Conservation (phyloP, 345 rosid species). For the Dipteronia sinensis region DNA sequence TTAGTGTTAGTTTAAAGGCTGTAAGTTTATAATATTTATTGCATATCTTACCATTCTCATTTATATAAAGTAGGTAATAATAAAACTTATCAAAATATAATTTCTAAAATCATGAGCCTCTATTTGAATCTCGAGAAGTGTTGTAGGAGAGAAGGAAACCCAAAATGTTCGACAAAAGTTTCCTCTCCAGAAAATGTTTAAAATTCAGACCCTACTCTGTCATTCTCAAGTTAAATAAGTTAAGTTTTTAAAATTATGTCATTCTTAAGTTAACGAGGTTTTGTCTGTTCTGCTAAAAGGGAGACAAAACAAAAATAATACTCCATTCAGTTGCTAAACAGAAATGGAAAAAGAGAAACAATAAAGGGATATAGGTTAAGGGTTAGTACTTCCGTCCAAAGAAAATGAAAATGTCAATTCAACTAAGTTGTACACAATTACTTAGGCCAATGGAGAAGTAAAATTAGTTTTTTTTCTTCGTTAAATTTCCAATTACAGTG, state of each 20-base stretch:
- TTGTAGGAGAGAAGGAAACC: neutral
- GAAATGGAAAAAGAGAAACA: neutral
- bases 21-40: neutral
- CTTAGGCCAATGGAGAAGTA: neutral
- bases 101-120: neutral
- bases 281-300: too few relatives aligned
- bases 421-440: neutral
- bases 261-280: too few relatives aligned
- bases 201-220: neutral
- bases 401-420: neutral
- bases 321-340: neutral
- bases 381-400: neutral
- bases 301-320: neutral
- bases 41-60: neutral
- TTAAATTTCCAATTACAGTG: neutral
- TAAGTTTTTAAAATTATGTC: too few relatives aligned
- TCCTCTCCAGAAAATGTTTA: neutral
- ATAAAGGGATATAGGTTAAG: too few relatives aligned
- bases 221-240: too few relatives aligned
- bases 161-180: neutral
- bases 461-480: neutral
- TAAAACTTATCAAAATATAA: neutral
- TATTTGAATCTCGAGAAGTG: neutral
- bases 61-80: neutral
- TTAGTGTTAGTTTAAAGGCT: neutral